Conservation (phyloP, 768 basidiomycete genomes). For the Xerocomellus chrysenteron region DNA sequence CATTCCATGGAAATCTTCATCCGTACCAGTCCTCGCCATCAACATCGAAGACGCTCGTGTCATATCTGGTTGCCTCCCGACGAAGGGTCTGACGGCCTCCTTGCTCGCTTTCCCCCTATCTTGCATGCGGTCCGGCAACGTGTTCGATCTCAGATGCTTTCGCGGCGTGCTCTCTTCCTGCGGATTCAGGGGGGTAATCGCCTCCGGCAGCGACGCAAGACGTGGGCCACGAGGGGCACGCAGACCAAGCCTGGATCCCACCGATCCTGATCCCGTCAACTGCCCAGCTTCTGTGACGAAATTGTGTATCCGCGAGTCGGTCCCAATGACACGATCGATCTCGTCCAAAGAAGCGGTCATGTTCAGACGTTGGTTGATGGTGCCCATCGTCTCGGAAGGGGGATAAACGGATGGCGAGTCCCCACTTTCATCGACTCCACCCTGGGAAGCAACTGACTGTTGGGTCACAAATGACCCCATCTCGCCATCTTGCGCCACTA, state of each 20-base stretch:
- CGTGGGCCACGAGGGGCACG: slow-evolving; percentile 24
- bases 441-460: slow-evolving; percentile 4
- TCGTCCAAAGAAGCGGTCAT: slow-evolving; percentile 25
- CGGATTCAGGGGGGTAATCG: slow-evolving; percentile 2
- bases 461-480: slow-evolving; percentile 4
- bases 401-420: slow-evolving; percentile 30
- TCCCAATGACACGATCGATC: slow-evolving; percentile 26
- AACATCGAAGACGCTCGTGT: slow-evolving; percentile 18
- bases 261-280: slow-evolving; percentile 13
- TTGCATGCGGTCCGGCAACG: slow-evolving; percentile 44
- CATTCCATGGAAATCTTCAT: neutral
- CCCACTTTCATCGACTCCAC: slow-evolving; percentile 8
- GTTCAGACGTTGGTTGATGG: slow-evolving; percentile 20
- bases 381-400: slow-evolving; percentile 23
- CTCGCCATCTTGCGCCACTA: slow-evolving; percentile 24
- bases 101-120: slow-evolving; percentile 36
- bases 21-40: slow-evolving; percentile 8
- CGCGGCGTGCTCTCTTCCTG: slow-evolving; percentile 25
- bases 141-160: slow-evolving; percentile 21
- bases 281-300: slow-evolving; percentile 26
- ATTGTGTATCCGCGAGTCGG: slow-evolving; percentile 20
- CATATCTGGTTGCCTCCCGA: slow-evolving; percentile 22
- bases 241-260: slow-evolving; percentile 14
- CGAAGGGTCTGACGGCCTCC: slow-evolving; percentile 23
- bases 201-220: slow-evolving; percentile 18